Conservation (phyloP, 2,329 filamentous ascomycete species). For the Pseudogymnoascus sp. region DNA sequence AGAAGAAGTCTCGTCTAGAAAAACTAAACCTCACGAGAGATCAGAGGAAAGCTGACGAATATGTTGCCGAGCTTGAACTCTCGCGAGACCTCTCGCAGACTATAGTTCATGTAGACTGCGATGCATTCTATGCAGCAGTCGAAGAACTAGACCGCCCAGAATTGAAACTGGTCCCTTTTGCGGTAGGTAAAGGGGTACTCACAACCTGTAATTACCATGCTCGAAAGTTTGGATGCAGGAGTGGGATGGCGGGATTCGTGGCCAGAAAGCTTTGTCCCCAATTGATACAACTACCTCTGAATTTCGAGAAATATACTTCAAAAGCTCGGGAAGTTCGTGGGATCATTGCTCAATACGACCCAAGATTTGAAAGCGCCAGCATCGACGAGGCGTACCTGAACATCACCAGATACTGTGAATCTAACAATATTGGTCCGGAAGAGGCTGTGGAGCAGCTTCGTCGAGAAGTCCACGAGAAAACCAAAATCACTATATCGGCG, state of each 20-base stretch:
- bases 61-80: constrained; percentile 71
- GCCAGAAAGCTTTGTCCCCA: constrained; percentile 89
- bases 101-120: constrained; percentile 90
- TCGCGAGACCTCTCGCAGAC: constrained; percentile 73
- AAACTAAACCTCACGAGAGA: constrained; percentile 67
- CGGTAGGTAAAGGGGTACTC: constrained; percentile 65
- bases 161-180: constrained; percentile 78
- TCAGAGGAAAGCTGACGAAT: constrained; percentile 68
- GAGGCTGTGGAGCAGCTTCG: constrained; percentile 73
- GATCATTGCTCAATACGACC: constrained; percentile 79
- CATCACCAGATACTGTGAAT: constrained; percentile 75
- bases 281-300: constrained; percentile 72
- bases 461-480: constrained; percentile 63
- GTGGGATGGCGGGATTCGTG: constrained; percentile 93
- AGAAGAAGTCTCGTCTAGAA: constrained; percentile 68
- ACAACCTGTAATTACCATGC: constrained; percentile 80
- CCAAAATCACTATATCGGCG: constrained; percentile 82
- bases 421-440: constrained; percentile 60
- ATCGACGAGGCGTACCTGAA: constrained; percentile 97
- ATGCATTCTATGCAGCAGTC: constrained; percentile 94
- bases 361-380: constrained; percentile 84
- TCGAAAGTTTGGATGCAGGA: constrained; percentile 80
- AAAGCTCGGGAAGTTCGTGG: constrained; percentile 84
- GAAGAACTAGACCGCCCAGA: constrained; percentile 80
- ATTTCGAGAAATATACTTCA: constrained; percentile 82